phyloP scores from a whole-genome alignment of 2,329 filamentous ascomycete species.

The Penicillium glabrum region DNA sequence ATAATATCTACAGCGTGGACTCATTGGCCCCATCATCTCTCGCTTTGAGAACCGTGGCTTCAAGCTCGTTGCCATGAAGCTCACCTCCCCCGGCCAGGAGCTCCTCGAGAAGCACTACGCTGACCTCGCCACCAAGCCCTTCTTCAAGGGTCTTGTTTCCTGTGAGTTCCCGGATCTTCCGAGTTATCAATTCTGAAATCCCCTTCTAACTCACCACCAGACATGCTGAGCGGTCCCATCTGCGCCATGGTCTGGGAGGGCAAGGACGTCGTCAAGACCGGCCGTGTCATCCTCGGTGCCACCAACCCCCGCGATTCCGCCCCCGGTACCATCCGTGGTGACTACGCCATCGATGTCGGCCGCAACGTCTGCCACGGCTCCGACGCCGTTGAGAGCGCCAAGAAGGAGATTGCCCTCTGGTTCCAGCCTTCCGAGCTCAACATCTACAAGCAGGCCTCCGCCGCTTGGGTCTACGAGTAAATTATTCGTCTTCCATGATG shows the following conservation, averaged over 20 bases:
- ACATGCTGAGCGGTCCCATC: conserved; percentile 97
- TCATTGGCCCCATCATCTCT: conserved; percentile 94
- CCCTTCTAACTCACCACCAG: conserved; percentile 48
- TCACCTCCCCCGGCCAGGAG: conserved; percentile 81
- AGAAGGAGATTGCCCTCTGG: conserved; percentile 99
- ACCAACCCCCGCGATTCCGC: conserved; percentile 96
- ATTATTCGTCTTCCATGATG: conserved; percentile 25
- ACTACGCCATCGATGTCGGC: conserved; percentile 84
- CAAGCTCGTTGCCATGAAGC: conserved; percentile 99
- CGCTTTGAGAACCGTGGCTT: conserved; percentile 98
- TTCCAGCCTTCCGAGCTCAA: conserved; percentile 87
- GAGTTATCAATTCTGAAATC: neutral
- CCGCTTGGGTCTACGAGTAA: conserved; percentile 95
- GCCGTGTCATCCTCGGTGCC: conserved; percentile 91
- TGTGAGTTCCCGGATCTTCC: conserved; percentile 59
- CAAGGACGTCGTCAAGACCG: conserved; percentile 97
- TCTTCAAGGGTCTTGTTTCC: conserved; percentile 91
- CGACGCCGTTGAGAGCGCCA: conserved; percentile 96
- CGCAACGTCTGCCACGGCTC: conserved; percentile 99
- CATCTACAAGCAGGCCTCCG: conserved; percentile 78
- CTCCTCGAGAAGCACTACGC: conserved; percentile 98
- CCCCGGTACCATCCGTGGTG: conserved; percentile 97
- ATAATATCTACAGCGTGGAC: conserved; percentile 70
- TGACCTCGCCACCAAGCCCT: conserved; percentile 89
- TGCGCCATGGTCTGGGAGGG: conserved; percentile 99